Evolutionary conservation across 495 filamentous ascomycete species (phyloP).

Genomic region (Trichoderma parareesei): DNA sequence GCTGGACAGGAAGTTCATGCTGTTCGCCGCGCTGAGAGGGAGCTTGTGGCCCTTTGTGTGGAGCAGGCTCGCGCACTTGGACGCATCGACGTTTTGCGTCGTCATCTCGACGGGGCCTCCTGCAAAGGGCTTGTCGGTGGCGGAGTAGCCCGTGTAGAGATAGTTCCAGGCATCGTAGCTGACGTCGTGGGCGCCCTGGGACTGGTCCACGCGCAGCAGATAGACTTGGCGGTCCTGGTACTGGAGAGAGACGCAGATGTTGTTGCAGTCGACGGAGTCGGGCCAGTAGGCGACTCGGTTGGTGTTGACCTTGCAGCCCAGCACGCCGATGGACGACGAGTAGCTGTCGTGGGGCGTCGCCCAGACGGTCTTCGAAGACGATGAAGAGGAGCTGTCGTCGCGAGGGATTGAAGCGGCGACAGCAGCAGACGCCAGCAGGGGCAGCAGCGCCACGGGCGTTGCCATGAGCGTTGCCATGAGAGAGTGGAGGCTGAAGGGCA

Average conservation of each 20-base stretch:
- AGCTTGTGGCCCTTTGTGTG: slow-evolving; percentile 34
- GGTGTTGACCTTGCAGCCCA: slow-evolving; percentile 42
- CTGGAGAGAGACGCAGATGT: slow-evolving; percentile 36
- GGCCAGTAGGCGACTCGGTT: slow-evolving; percentile 45
- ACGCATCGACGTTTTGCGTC: slow-evolving; percentile 28
- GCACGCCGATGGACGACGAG: slow-evolving; percentile 40
- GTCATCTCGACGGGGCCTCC: slow-evolving; percentile 38
- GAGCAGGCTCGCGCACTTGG: slow-evolving; percentile 31
- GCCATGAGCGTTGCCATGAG: not conserved
- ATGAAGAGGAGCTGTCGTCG: not conserved
- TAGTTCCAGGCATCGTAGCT: slow-evolving; percentile 46
- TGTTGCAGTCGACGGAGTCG: slow-evolving; percentile 36
- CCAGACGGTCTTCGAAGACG: slow-evolving; percentile 30
- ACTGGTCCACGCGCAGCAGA: slow-evolving; percentile 40
- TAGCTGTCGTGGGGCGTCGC: slow-evolving; percentile 44
- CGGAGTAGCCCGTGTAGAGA: slow-evolving; percentile 35
- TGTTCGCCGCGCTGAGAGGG: slow-evolving; percentile 41
- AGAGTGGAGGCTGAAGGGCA: not conserved
- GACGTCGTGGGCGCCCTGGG: slow-evolving; percentile 39
- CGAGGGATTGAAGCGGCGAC: not conserved
- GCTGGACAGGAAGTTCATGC: slow-evolving; percentile 40
- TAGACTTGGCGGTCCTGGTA: slow-evolving; percentile 34
- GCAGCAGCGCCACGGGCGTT: not conserved
- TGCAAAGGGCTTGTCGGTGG: slow-evolving; percentile 33
- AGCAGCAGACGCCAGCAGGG: not conserved